These are phyloP conservation scores for Albophoma yamanashiensis DNA, from an alignment of 2,329 filamentous ascomycete species.

Conservation along the genomic window DNA sequence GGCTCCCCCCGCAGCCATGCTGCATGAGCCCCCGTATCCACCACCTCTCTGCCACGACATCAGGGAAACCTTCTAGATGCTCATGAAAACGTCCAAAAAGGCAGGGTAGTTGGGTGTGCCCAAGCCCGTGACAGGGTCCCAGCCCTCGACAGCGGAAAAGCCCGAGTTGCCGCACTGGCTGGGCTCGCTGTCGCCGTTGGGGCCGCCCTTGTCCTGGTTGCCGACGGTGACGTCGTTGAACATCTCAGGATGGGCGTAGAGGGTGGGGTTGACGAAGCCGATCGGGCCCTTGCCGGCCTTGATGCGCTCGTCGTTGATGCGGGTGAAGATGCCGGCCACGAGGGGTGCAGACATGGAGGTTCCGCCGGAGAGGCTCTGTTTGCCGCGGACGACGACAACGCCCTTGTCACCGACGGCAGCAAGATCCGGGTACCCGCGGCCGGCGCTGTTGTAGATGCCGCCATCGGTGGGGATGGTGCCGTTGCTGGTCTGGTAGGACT, in stretches of 20 bases:
- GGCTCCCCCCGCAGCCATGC: not conserved
- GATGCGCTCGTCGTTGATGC: slow-evolving; percentile 19
- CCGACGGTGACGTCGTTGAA: slow-evolving; percentile 8
- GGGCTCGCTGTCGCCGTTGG: not conserved
- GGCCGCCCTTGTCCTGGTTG: slow-evolving; percentile 8
- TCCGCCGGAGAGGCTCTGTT: slow-evolving; percentile 32
- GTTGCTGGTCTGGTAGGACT: not conserved
- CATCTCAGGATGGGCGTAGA: slow-evolving; percentile 6
- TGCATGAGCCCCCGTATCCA: not conserved
- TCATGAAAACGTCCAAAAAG: slow-evolving; percentile 31
- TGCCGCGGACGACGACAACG: slow-evolving; percentile 27
- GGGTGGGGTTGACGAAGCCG: slow-evolving; percentile 22
- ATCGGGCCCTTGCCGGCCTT: slow-evolving; percentile 16
- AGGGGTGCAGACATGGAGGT: slow-evolving; percentile 31
- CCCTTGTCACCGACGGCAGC: not conserved
- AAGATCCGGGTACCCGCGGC: not conserved
- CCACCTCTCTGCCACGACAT: not conserved
- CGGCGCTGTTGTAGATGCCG: not conserved
- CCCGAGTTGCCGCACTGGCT: slow-evolving; percentile 9
- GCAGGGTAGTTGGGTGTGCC: slow-evolving; percentile 9
- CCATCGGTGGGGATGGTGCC: not conserved
- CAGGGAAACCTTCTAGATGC: not conserved
- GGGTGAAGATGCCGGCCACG: slow-evolving; percentile 21
- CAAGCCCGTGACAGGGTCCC: slow-evolving; percentile 10
- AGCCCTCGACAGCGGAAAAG: slow-evolving; percentile 9